Evolutionary conservation across 1,284 basidiomycete species (phyloP), one percentile per base, ranked within the genome.

Genomic region (Dichomitus squalens): DNA sequence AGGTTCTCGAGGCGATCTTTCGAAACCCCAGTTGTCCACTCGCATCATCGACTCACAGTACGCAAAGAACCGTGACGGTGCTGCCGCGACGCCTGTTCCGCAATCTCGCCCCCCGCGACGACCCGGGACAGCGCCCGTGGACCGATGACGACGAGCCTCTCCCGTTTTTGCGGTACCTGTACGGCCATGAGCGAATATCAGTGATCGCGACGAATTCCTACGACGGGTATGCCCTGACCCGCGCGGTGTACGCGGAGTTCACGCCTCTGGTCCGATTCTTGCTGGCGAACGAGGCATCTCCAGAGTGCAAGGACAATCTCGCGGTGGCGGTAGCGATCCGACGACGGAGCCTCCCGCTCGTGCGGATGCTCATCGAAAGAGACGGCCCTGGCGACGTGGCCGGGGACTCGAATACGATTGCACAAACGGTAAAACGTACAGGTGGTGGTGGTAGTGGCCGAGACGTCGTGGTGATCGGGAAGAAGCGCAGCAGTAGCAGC

Each of bases 301-400:
- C 93, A 0, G 67, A 68, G 11, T 73, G 74, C 60, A 88, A 88
- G 64, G 69, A 80, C 9, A 79, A 77, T 21, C 73, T 94, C 27
- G 79, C 92, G 0, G 78, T 95, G n/a, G 74, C 79, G 39, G 81
- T 92, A 4, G 94, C 94, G 2, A 90, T 95, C 50, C 79, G 81
- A 52, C 80, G 82, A 60, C 84, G 82, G 60, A 84, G 93, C 63
- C 72, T 95, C 11, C 61, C 66, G 0, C 75, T 94, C 52, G 86
- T 96, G 31, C 85, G 81, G 67, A 71, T 90, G 71, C 79, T 96
- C 20, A 78, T 96, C 49, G 93, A 96, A 69, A 77, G 81, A 49
- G 61, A 73, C 67, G 29, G 74, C 73, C 14, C 52, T 1, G 38
- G 25, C 27, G 21, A 44, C 8, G 33, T 11, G 0, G 34, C 8